A percentile compares a stretch with the other conserved stretches of the same genome.
These are phyloP conservation scores for Trichoderma polysporum DNA, from an alignment of 2,329 filamentous ascomycete species.

Conservation along the genomic window DNA sequence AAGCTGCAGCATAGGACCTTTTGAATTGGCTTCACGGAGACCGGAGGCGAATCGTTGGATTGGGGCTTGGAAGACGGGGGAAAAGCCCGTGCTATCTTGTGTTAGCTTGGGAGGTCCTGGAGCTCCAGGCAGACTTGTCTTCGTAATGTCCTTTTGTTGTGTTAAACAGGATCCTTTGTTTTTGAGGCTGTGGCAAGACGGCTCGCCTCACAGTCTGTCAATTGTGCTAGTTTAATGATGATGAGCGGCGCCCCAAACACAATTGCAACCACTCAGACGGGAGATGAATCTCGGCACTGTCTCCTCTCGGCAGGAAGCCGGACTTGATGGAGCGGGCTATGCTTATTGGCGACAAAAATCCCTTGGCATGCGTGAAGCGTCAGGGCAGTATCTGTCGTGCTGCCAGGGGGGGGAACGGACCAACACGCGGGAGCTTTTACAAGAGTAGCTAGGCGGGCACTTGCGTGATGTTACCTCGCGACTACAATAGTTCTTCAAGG, in stretches of 20 bases:
- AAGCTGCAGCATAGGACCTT: background rate
- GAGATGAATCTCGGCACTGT: conserved; percentile 2
- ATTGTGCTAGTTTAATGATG: background rate
- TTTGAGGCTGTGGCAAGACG: background rate
- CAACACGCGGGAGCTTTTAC: background rate
- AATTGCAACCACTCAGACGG: background rate
- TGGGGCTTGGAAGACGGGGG: background rate
- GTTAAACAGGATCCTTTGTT: background rate
- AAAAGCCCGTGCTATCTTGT: background rate
- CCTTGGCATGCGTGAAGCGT: background rate
- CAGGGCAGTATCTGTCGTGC: background rate
- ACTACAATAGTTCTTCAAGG: conserved; percentile 5
- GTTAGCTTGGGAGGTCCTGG: background rate
- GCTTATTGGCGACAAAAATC: background rate
- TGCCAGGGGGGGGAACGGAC: background rate
- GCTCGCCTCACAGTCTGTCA: background rate
- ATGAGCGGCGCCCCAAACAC: background rate
- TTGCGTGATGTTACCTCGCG: conserved; percentile 11
- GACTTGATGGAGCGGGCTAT: background rate
- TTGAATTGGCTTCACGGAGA: conserved; percentile 1
- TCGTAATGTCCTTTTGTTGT: background rate
- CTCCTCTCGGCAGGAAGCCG: conserved; percentile 6
- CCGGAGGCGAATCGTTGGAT: background rate
- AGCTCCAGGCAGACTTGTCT: background rate
- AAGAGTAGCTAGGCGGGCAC: conserved; percentile 3